Evolutionary conservation across 768 basidiomycete species (phyloP), one percentile per base, ranked within the genome.

Genomic region (Kwoniella shandongensis): DNA sequence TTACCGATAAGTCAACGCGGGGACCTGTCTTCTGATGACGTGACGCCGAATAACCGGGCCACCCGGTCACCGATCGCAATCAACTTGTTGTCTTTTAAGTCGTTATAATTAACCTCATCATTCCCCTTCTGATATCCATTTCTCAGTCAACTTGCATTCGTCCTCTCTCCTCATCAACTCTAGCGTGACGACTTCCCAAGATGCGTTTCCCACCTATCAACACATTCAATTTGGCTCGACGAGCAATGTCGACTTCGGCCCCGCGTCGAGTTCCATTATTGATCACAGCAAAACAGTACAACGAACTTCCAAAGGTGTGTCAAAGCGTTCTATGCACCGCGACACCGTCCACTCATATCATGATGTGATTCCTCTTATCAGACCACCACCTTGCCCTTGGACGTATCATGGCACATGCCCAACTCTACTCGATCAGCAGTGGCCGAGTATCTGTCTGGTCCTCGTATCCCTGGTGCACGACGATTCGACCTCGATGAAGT

Each of bases 401-500:
- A 98, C 70, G 85, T 86, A 22, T 86, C 84, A 47, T 97, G 93
- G 94, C 87, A 89, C 75, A 96, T 97, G 94, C 94, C 93, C 48
- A 88, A 86, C 75, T 83, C 86, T 30, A 80, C 85, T 1, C 83
- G 92, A 53, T 84, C 84, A 48, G 81, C 88, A 1, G 75, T 76
- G n/a, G 76, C 83, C 27, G 92, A 94, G 76, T 93, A 85, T 63
- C 72, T 80, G 20, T 73, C 78, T 25, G 85, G 83, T 42, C 75
- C 75, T 61, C 82, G 86, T 30, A 82, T 96, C 30, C 88, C 87
- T 4, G 80, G 82, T 11, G 85, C 91, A 0, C 83, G 81, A 49
- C 88, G 85, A 68, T 81, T 91, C 63, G 87, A 91, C 72, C 79
- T 93, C 23, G 92, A 96, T 75, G 80, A 84, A 49, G 87, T 90